These are phyloP conservation scores for Seminavis robusta DNA, from an alignment of 108 stramenopile genomes.

Conservation along the genomic window DNA sequence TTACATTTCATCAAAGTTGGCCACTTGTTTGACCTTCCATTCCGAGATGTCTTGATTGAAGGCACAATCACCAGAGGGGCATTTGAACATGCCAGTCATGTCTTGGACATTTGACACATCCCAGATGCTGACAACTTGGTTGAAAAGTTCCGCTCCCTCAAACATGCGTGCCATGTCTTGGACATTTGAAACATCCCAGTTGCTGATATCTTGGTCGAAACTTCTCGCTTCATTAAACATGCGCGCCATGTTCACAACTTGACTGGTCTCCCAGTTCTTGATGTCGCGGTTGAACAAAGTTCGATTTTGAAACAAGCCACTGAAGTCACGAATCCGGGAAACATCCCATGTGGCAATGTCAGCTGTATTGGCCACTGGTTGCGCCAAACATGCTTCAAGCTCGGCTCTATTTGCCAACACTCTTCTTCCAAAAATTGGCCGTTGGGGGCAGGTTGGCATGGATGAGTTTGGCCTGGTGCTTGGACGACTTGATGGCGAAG, in stretches of 20 bases:
- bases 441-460: too few species aligned
- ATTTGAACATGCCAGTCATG: constrained; percentile 35
- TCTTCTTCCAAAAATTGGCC: too few species aligned
- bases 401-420: too few species aligned
- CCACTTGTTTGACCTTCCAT: not conserved
- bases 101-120: constrained; percentile 17
- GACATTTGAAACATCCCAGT: constrained; percentile 28
- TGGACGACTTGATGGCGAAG: too few species aligned
- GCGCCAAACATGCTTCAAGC: too few species aligned
- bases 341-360: too few species aligned
- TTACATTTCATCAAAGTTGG: not conserved
- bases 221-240: constrained; percentile 13
- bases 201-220: constrained; percentile 16
- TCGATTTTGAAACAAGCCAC: too few species aligned
- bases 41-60: constrained; percentile 11
- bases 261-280: constrained; percentile 10
- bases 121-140: constrained; percentile 28
- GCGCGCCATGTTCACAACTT: constrained; percentile 13
- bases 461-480: too few species aligned
- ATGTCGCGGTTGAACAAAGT: too few species aligned
- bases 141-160: constrained; percentile 21
- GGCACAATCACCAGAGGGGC: too few species aligned
- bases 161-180: constrained; percentile 31
- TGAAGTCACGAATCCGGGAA: too few species aligned
- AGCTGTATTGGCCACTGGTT: too few species aligned